Evolutionary conservation across 75 land plant species (phyloP), one percentile per base, ranked within the genome.

Genomic region (Selaginella moellendorffii): DNA sequence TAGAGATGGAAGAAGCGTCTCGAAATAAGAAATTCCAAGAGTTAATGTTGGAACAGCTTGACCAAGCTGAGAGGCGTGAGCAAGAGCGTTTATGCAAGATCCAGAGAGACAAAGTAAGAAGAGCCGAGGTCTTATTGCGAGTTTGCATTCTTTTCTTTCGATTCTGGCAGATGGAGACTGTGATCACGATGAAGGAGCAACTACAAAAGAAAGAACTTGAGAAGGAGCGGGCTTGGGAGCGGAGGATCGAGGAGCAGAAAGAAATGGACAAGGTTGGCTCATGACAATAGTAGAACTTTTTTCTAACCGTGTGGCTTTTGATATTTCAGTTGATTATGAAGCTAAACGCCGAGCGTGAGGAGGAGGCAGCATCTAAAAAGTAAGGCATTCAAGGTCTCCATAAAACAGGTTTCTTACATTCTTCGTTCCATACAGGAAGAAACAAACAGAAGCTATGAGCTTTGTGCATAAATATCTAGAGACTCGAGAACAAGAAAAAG

Each of bases 241-340:
- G 46, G 46, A 36, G 46, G 14, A 36, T 36, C 46, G 46, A 36
- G 46, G 46, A 36, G 46, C 46, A 36, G 46, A 36, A 36, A 36
- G 46, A 36, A 36, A 36, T 36, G 46, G 46, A 36, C 46, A 36
- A 36, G 46, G 46, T 36, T n/a, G n/a, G n/a, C n/a, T n/a, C n/a
- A n/a, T n/a, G n/a, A n/a, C n/a, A n/a, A n/a, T n/a, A n/a, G n/a
- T n/a, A n/a, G n/a, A n/a, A n/a, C n/a, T n/a, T n/a, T n/a, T n/a
- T n/a, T n/a, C n/a, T n/a, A n/a, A n/a, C n/a, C 14, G 46, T 36
- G 5, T 36, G 46, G 14, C 14, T 36, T 36, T 5, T 36, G 46
- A n/a, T 36, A 36, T 36, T 5, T 5, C 14, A 36, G 46, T 14
- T 36, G 5, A 36, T 36, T 14, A 5, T 5, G 14, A 36, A 36